Evolutionary conservation across 371 early-diverging fungal genomes (phyloP).

Genomic region (Mortierella sp.): DNA sequence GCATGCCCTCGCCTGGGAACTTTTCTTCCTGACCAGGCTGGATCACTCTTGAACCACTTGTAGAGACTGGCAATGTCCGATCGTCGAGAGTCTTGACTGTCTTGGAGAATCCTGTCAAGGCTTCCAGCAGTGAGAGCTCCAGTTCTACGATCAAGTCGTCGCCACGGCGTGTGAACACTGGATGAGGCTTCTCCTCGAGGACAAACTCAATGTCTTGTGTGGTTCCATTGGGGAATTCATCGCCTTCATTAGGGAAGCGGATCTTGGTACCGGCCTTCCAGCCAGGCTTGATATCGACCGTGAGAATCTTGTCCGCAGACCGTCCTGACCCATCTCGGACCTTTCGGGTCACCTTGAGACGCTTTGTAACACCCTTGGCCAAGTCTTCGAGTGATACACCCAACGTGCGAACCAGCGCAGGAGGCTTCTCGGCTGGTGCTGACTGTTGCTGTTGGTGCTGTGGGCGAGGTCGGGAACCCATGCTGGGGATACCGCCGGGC

Average conservation of each 20-base stretch:
- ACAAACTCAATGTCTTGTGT: constrained; percentile 94
- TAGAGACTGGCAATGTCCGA: constrained; percentile 73
- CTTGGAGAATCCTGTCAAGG: constrained; percentile 84
- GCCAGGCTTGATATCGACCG: constrained; percentile 93
- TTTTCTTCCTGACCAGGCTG: constrained; percentile 83
- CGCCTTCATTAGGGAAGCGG: constrained; percentile 93
- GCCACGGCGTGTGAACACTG: constrained; percentile 88
- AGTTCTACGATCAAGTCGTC: constrained; percentile 82
- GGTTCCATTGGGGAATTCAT: constrained; percentile 84
- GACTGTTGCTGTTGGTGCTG: constrained; percentile 24
- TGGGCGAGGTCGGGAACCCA: constrained; percentile 24
- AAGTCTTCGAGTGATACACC: constrained; percentile 93
- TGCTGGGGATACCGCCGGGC: constrained; percentile 54
- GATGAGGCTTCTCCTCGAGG: constrained; percentile 95
- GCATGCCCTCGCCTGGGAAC: constrained; percentile 92
- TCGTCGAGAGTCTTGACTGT: constrained; percentile 84
- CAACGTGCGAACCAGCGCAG: constrained; percentile 74
- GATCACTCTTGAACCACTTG: constrained; percentile 63
- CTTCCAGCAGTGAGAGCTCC: constrained; percentile 80
- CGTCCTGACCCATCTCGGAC: constrained; percentile 61
- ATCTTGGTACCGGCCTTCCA: constrained; percentile 99
- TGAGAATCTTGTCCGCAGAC: constrained; percentile 84
- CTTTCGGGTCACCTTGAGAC: constrained; percentile 92
- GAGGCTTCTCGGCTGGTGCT: constrained; percentile 57
- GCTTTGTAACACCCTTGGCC: constrained; percentile 90